These are phyloP conservation scores for Lachnum nothofagi DNA, from an alignment of 2,329 filamentous ascomycete species.

Conservation along the genomic window DNA sequence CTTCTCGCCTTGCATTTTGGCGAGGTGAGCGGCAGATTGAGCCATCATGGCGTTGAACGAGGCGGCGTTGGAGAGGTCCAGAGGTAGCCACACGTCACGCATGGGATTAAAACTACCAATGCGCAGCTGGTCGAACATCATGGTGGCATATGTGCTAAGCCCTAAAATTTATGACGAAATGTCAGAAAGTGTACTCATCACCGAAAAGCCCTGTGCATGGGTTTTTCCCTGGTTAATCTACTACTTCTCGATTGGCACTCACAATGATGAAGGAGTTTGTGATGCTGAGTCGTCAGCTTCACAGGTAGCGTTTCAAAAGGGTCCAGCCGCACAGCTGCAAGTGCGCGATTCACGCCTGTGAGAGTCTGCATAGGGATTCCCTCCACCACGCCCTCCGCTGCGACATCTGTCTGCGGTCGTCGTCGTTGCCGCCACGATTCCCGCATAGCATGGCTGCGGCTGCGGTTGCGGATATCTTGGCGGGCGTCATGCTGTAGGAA, in stretches of 20 bases:
- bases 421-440: conserved; percentile 35
- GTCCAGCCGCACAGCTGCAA: too few species aligned
- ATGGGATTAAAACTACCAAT: conserved; percentile 35
- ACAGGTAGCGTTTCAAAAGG: too few species aligned
- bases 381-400: too few species aligned
- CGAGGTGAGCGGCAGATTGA: conserved; percentile 37
- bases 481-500: too few species aligned
- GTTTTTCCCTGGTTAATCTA: not conserved
- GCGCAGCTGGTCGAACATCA: conserved; percentile 32
- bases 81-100: conserved; percentile 38
- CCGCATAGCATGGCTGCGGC: conserved; percentile 36
- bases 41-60: conserved; percentile 40
- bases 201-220: not conserved
- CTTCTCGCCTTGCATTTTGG: conserved; percentile 31
- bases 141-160: conserved; percentile 31
- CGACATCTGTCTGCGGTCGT: not conserved
- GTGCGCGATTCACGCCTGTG: too few species aligned
- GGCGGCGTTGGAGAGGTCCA: conserved; percentile 38
- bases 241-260: too few species aligned
- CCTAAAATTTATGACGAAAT: too few species aligned
- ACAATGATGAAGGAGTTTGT: conserved; percentile 37
- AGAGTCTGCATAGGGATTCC: too few species aligned
- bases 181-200: too few species aligned
- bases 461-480: conserved; percentile 16
- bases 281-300: too few species aligned